Conservation (phyloP, 176 grass and related monocot species). For the Oryza glumipatula region DNA sequence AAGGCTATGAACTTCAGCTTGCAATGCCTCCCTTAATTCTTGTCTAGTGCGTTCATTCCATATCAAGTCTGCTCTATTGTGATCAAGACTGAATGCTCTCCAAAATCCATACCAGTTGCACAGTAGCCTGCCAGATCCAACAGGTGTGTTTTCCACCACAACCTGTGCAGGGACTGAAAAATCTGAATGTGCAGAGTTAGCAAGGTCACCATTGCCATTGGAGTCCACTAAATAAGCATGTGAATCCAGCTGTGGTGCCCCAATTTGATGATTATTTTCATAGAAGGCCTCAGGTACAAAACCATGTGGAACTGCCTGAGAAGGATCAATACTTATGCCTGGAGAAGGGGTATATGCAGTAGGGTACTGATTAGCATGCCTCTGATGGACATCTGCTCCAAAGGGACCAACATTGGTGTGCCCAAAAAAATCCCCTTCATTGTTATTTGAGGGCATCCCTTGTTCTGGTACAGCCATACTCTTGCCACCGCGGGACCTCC, state of each 20-base stretch:
- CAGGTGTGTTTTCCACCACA: constrained; percentile 96
- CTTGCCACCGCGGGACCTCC: constrained; percentile 59
- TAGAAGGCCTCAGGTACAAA: constrained; percentile 34
- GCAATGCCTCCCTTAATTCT: constrained; percentile 90
- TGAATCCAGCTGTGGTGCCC: constrained; percentile 46
- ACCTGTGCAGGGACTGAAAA: constrained; percentile 91
- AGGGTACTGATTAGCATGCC: constrained; percentile 50
- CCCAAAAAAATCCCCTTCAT: constrained; percentile 61
- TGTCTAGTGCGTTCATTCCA: constrained; percentile 98
- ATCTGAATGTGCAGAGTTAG: constrained; percentile 67
- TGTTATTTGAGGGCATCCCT: constrained; percentile 44
- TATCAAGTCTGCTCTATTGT: constrained; percentile 97
- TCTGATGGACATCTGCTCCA: constrained; percentile 53
- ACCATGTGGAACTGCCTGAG: constrained; percentile 51
- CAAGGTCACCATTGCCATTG: constrained; percentile 61
- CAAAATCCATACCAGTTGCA: constrained; percentile 99
- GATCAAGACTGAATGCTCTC: constrained; percentile 90
- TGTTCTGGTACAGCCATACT: constrained; percentile 61
- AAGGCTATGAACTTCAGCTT: constrained; percentile 98
- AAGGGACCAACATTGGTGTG: constrained; percentile 38
- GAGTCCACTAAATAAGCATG: constrained; percentile 57
- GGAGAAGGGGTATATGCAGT: constrained; percentile 45
- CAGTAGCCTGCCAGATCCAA: constrained; percentile 92
- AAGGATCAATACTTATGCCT: constrained; percentile 51
- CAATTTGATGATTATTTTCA: constrained; percentile 58